These are phyloP conservation scores for Geotrichum restrictum DNA, from an alignment of 1,139 yeast genomes.

Conservation along the genomic window DNA sequence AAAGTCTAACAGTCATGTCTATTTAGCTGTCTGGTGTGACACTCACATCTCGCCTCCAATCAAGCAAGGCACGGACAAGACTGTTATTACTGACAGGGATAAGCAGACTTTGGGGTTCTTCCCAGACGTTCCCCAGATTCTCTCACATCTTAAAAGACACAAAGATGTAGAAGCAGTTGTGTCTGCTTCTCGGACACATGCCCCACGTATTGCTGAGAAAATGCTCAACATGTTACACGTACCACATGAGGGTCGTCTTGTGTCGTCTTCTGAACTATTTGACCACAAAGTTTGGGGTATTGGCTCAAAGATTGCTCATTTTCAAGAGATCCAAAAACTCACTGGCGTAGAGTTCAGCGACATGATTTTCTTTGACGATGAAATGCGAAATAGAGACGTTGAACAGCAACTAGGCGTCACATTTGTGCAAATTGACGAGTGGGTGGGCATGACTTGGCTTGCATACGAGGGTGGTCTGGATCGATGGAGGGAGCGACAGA, in stretches of 20 bases:
- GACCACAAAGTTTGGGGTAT: conserved; percentile 63
- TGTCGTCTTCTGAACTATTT: conserved; percentile 49
- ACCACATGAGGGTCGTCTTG: conserved; percentile 33
- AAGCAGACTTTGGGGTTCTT: conserved; percentile 53
- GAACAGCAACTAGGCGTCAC: conserved; percentile 53
- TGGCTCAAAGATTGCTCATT: conserved; percentile 60
- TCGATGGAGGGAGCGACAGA: conserved; percentile 37
- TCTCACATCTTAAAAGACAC: conserved; percentile 41
- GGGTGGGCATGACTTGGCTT: conserved; percentile 49
- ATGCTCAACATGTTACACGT: conserved; percentile 50
- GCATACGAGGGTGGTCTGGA: conserved; percentile 47
- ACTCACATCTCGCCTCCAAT: conserved; percentile 64
- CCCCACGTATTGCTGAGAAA: conserved; percentile 59
- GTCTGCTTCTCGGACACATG: conserved; percentile 65
- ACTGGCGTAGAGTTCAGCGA: conserved; percentile 49
- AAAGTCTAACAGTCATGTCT: too few relatives aligned
- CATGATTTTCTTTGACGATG: conserved; percentile 68
- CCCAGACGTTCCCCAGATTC: conserved; percentile 57
- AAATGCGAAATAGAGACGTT: conserved; percentile 61
- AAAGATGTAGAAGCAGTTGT: conserved; percentile 48
- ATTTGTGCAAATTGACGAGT: conserved; percentile 50
- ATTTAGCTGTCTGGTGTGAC: conserved; percentile 51
- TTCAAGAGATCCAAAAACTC: conserved; percentile 45
- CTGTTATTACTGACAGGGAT: conserved; percentile 44
- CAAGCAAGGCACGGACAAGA: conserved; percentile 28